Base-by-base conservation (phyloP, 371 early-diverging fungal genomes). In the Zopfochytrium polystomum region DNA sequence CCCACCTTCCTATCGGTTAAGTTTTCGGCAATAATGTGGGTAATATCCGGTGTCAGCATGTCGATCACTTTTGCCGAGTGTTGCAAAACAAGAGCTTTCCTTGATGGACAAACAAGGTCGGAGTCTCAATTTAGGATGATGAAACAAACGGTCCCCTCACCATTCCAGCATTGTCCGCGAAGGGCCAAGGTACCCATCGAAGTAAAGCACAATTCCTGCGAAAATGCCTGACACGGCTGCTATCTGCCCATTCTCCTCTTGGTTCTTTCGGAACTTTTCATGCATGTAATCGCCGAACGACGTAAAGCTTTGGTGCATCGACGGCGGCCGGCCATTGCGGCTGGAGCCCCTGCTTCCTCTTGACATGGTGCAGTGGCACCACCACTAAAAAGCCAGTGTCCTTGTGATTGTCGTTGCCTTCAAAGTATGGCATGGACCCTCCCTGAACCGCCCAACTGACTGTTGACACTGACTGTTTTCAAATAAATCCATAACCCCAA, bases 21-120 rank as follows among this genome's bases (percentile, higher is more conserved):
- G 58, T 70, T 56, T 42, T 44, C 53, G 11, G 74, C 77, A 27
- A 77, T 68, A 43, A 77, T 72, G 56, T 77, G 73, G 23, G 77
- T 74, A 7, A 63, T 61, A 23, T 62, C 48, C 20, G 63, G 26
- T n/a, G 63, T 58, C 11, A 71, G 63, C 31, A 61, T 59, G 57
- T 70, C 71, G 23, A 58, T 30, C 9, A 73, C 70, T 9, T 25
- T 43, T 1, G 63, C 77, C n/a, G 74, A 74, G 52, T 74, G 67
- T 18, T 34, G 26, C 34, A 68, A 49, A 29, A 55, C 50, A 42
- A 71, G 31, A 27, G 64, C 62, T 35, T 60, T 55, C 11, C 18
- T 32, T 31, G 18, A 4, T 18, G 4, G 23, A 4, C 18, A 15
- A 18, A 23, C 11, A n/a, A 26, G 27, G 32, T 11, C 13, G 31